Conservation (phyloP, 2,329 filamentous ascomycete species). For the Chrysoporthe puriensis region DNA sequence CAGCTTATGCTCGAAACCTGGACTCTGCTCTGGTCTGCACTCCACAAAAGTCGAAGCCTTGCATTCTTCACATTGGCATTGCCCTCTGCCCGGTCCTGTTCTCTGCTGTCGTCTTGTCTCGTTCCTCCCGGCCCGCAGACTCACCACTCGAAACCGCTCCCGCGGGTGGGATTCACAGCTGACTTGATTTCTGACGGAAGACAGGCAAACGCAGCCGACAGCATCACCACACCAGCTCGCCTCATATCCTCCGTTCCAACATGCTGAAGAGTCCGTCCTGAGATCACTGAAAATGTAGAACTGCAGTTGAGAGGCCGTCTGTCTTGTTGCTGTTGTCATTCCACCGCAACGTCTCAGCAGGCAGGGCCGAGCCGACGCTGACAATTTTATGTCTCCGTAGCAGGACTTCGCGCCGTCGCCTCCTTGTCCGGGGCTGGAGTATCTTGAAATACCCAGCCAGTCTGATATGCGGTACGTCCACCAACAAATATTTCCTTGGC, state of each 20-base stretch:
- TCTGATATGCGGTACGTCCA: conserved; percentile 59
- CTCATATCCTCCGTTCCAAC: conserved; percentile 11
- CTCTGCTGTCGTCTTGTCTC: conserved; percentile 14
- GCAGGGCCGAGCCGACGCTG: conserved; percentile 32
- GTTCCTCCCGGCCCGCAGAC: conserved; percentile 9
- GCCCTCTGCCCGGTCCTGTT: background rate
- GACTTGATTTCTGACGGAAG: conserved; percentile 12
- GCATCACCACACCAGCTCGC: conserved; percentile 5
- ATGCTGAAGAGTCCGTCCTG: conserved; percentile 15
- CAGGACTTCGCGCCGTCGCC: conserved; percentile 62
- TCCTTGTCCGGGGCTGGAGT: conserved; percentile 55
- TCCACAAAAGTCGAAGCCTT: conserved; percentile 25
- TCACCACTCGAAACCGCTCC: background rate
- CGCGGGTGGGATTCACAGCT: conserved; percentile 8
- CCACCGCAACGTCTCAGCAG: background rate
- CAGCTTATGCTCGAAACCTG: conserved; percentile 27
- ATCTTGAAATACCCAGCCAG: conserved; percentile 55
- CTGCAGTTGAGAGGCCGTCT: conserved; percentile 1
- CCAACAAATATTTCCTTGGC: background rate
- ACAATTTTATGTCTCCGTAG: conserved; percentile 37
- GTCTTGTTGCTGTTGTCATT: conserved; percentile 10
- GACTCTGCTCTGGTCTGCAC: conserved; percentile 23
- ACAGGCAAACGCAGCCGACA: conserved; percentile 14
- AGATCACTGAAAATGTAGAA: conserved; percentile 24
- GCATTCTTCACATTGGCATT: conserved; percentile 22